Conservation (phyloP, 768 basidiomycete species). For the Pilatotrama ljubarskyi region DNA sequence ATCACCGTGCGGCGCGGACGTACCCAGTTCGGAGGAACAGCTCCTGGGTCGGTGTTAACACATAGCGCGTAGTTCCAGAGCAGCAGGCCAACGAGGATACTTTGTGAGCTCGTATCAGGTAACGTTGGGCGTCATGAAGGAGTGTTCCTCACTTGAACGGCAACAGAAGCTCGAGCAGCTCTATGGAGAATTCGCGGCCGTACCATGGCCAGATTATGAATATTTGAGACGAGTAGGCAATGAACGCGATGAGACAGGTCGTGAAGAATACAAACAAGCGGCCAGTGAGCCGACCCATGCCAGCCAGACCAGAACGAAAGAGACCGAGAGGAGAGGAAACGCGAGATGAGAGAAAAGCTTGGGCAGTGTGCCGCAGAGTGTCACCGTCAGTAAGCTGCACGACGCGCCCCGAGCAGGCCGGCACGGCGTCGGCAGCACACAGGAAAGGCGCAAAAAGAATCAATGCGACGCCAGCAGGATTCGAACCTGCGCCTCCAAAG, state of each 20-base stretch:
- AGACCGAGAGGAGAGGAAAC: neutral
- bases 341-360: neutral
- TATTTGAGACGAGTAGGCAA: conserved; percentile 85
- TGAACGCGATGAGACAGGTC: conserved; percentile 77
- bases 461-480: conserved; percentile 43
- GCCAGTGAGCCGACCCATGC: conserved; percentile 52
- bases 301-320: neutral
- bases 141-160: conserved; percentile 81
- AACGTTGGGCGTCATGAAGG: neutral
- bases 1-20: conserved; percentile 24
- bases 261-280: conserved; percentile 68
- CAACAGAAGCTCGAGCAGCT: conserved; percentile 71
- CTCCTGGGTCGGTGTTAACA: conserved; percentile 82
- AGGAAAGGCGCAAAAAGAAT: neutral
- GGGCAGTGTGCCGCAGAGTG: neutral
- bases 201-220: conserved; percentile 96
- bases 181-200: conserved; percentile 67
- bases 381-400: neutral
- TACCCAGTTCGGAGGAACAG: conserved; percentile 80
- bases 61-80: conserved; percentile 89
- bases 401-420: neutral
- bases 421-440: neutral
- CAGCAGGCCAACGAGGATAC: conserved; percentile 72
- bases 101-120: conserved; percentile 34
- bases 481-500: conserved; percentile 45